Base-by-base conservation (phyloP, 2,329 filamentous ascomycete species). In the Colletotrichum sansevieriae region DNA sequence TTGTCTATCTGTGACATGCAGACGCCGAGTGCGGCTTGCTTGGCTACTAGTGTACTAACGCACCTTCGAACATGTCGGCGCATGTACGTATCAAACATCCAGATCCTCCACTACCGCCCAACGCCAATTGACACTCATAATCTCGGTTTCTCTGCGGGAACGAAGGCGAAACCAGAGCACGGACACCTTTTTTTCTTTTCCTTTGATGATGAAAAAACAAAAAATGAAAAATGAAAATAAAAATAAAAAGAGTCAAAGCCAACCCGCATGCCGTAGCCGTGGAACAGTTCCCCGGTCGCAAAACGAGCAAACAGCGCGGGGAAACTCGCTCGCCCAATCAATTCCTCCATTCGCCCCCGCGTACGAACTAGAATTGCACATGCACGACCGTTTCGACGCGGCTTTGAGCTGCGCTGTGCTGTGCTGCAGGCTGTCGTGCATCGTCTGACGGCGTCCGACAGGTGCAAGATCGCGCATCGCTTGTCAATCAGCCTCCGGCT, bases 401-500 rank as follows among this genome's bases (percentile, higher is more conserved):
- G 29, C 37, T 39, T 15, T 12, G 37, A 39, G 37, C 10, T 15
- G 37, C 37, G 11, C 37, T 39, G 37, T 13, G 9, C 25, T 29
- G 25, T 29, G 11, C 18, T 41, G 18, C 44, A n/a, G 20, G 41
- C 47, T 66, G 57, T 33, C 11, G 57, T 56, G 49, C 4, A 47
- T 12, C 22, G 49, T 66, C 35, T 29, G 43, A 35, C 54, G 12
- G 35, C 46, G 29, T 59, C 39, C 37, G 51, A 63, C 58, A 57
- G 51, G 39, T 41, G 51, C 58, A 13, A 67, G 64, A 66, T 63
- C 64, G 58, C 59, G 49, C 37, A 18, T 47, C 29, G n/a, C 29
- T 8, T 9, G 10, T 37, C 35, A 39, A 13, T 15, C 11, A 4
- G 6, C 37, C 37, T 39, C 29, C 8, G 29, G 8, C 8, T 9